Evolutionary conservation across 2,329 filamentous ascomycete species (phyloP), one percentile per base, ranked within the genome.

Genomic region (Zelopaecilomyces penicillatus): DNA sequence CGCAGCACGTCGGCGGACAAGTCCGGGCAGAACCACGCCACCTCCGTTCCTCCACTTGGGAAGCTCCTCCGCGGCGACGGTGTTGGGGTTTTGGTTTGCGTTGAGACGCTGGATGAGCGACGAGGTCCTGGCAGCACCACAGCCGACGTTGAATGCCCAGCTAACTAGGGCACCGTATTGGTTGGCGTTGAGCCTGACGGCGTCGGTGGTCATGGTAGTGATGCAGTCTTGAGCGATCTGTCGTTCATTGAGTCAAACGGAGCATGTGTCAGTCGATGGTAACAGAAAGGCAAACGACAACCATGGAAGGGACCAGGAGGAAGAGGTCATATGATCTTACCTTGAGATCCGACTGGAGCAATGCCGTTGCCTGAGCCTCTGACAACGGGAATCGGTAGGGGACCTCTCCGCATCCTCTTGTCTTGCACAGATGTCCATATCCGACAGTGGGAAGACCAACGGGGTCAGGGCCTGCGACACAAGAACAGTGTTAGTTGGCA

Each of bases 101-200:
- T 74, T 74, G 46, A 74, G 61, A 7, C 67, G 60, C 39, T 54
- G 54, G 47, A 73, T 55, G 27, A 74, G 59, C 0, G 60, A 64
- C 4, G 70, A 74, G 0, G 52, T 54, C n/a, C 48, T 45, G 3
- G 66, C 60, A 39, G 62, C 63, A 4, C 65, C 69, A 46, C 65
- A 69, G 28, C 73, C 73, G 37, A 71, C 61, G 54, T 76, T 76
- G 65, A 68, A 76, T 10, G 69, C 61, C 70, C 70, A 75, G 38
- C 65, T 70, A 33, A 75, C 67, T 3, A 76, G 65, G 1, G 73
- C 73, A 36, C 70, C 73, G 53, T 73, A 76, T 53, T 75, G 68
- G 59, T 76, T 75, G 30, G 61, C 65, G 52, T 75, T 60, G 38
- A 61, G 54, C 10, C 39, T 47, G 5, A 19, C 19, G 19, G 40